These are phyloP conservation scores for Filosporella fistucella DNA, from an alignment of 495 filamentous ascomycete genomes.

Conservation along the genomic window DNA sequence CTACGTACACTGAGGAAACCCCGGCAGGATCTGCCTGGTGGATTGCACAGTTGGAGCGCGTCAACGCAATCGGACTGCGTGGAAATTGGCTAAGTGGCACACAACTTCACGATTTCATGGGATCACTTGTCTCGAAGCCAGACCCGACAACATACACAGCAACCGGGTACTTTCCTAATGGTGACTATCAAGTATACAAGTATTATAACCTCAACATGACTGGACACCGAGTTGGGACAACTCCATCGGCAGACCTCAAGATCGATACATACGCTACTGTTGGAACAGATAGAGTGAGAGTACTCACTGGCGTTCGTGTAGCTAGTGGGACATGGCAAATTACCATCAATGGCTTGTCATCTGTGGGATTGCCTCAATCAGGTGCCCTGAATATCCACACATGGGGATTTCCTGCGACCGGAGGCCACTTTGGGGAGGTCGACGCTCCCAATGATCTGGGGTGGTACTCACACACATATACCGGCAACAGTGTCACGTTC, in stretches of 20 bases:
- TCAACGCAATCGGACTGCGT: conserved; percentile 32
- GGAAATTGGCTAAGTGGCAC: conserved; percentile 35
- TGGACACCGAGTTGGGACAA: conserved; percentile 29
- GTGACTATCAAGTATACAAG: conserved; percentile 38
- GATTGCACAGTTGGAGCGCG: conserved; percentile 34
- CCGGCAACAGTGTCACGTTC: conserved; percentile 28
- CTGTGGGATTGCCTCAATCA: conserved; percentile 26
- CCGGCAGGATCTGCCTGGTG: conserved; percentile 34
- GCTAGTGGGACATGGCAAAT: conserved; percentile 30
- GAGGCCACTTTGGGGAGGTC: conserved; percentile 24
- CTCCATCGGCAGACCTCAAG: conserved; percentile 25
- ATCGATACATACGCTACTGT: conserved; percentile 35
- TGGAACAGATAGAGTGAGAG: conserved; percentile 23
- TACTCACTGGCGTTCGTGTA: conserved; percentile 29
- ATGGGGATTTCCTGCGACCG: conserved; percentile 23
- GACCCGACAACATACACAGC: conserved; percentile 19
- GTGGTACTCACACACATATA: conserved; percentile 26
- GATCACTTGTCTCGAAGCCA: conserved; percentile 28
- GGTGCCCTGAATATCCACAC: conserved; percentile 31
- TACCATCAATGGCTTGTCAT: conserved; percentile 23
- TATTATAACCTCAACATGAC: conserved; percentile 39
- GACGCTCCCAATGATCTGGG: conserved; percentile 30
- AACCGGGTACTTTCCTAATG: conserved; percentile 14
- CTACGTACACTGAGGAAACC: conserved; percentile 29
- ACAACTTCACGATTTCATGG: conserved; percentile 34